Evolutionary conservation across 139 green algal genomes (phyloP), one percentile per base, ranked within the genome.

Genomic region (Chlorella vulgaris): DNA sequence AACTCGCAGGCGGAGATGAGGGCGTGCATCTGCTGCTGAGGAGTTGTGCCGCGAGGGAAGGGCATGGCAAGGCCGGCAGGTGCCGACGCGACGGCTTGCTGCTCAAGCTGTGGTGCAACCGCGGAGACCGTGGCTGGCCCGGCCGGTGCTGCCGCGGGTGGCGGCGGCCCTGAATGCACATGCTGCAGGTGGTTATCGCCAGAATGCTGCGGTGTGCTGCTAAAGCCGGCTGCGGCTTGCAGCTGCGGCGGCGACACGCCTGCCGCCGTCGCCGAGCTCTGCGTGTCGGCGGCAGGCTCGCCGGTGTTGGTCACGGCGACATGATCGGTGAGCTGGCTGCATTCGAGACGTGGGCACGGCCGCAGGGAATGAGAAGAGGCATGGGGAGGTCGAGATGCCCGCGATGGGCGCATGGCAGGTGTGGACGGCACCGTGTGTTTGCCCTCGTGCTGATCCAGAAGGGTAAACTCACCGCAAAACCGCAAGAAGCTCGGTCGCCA

Each of bases 401-500:
- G n/a, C n/a, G n/a, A n/a, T n/a, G n/a, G n/a, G n/a, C n/a, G n/a
- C n/a, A n/a, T n/a, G n/a, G n/a, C n/a, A n/a, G n/a, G n/a, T n/a
- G n/a, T n/a, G n/a, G n/a, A n/a, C n/a, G n/a, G n/a, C n/a, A n/a
- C n/a, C n/a, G n/a, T n/a, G n/a, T n/a, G n/a, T n/a, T n/a, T n/a
- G n/a, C n/a, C n/a, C n/a, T n/a, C n/a, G n/a, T n/a, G n/a, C n/a
- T n/a, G n/a, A n/a, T n/a, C n/a, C n/a, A n/a, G n/a, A n/a, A n/a
- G n/a, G n/a, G n/a, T n/a, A n/a, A n/a, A n/a, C 73, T 35, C 67
- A 88, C 87, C 85, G 84, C 5, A 92, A 68, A 0, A 88, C 84
- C 39, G 74, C 70, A 0, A 92, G 73, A 24, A 92, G 70, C 58
- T 92, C 88, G 26, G 82, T 85, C 8, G 86, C 86, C 1, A 92